Evolutionary conservation across 495 filamentous ascomycete species (phyloP), one percentile per base, ranked within the genome.

Genomic region (Podospora fimiseda): DNA sequence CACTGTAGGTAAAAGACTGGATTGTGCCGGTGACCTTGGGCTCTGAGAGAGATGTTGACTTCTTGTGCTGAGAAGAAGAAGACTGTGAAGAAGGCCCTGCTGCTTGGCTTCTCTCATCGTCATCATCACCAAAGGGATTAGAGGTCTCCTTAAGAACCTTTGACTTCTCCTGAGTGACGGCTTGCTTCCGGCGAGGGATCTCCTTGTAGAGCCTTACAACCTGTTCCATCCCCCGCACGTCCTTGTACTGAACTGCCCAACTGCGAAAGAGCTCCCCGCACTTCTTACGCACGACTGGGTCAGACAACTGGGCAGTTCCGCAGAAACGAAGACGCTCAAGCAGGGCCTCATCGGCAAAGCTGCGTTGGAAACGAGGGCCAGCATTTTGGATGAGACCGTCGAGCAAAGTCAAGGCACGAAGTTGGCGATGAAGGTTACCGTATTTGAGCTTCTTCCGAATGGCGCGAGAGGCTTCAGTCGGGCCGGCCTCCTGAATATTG

Each of bases 371-470:
- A 24, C 88, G 82, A 11, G 86, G 79, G 2, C 91, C 92, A 15
- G 89, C 90, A 72, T 97, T 99, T 62, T 96, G 88, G 24, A 99
- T 94, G 20, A 97, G 75, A 41, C 87, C 90, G 66, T 99, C 93
- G 3, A 99, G 83, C 23, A 99, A 86, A 9, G 85, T 86, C 37
- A 99, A 80, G 49, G 94, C 87, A 39, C 94, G 83, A 5, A 99
- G 76, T 66, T 97, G 94, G 15, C 89, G 84, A 65, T 97, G 91
- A 16, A 92, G 73, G 57, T 81, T 95, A 49, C 94, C 94, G 67
- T 99, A 99, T 70, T 97, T 97, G 80, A 99, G 80, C 75, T 99
- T 97, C 83, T 97, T 99, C 43, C 94, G 81, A 59, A 97, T 80
- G 18, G 94, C 92, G 65, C 94, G 82, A 55, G 90, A 88, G 46